Conservation (phyloP, 2,329 filamentous ascomycete species). For the Pseudocercospora musae region DNA sequence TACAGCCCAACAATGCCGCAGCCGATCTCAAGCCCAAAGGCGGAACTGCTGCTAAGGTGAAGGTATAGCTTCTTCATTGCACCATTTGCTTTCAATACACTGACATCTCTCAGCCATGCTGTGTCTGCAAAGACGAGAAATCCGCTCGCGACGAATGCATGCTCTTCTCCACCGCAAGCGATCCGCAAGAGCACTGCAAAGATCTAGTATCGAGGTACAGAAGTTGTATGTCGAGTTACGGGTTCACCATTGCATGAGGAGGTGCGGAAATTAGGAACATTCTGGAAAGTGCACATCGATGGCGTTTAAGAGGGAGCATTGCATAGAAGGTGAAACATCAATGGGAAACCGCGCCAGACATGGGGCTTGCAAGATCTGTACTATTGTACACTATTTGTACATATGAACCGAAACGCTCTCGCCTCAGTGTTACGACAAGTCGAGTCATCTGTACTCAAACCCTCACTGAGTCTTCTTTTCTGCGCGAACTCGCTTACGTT, state of each 20-base stretch:
- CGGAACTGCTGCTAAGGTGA: constrained; percentile 43
- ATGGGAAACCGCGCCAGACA: background rate
- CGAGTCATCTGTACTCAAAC: background rate
- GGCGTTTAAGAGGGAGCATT: constrained; percentile 7
- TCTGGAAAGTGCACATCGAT: background rate
- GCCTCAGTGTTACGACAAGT: background rate
- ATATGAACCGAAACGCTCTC: constrained; percentile 8
- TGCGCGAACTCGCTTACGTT: constrained; percentile 19
- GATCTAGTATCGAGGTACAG: constrained; percentile 80
- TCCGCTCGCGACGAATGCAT: constrained; percentile 93
- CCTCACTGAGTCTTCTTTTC: constrained; percentile 42
- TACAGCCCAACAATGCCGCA: constrained; percentile 44
- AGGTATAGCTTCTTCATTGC: constrained; percentile 33
- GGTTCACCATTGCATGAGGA: constrained; percentile 61
- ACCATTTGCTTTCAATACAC: background rate
- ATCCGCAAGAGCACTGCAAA: constrained; percentile 81
- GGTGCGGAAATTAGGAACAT: background rate
- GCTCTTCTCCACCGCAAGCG: constrained; percentile 84
- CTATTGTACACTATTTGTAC: constrained; percentile 18
- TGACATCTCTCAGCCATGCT: constrained; percentile 68
- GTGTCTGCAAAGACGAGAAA: constrained; percentile 96
- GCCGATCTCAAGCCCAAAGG: constrained; percentile 42
- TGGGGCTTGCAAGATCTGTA: constrained; percentile 6
- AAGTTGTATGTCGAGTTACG: constrained; percentile 88
- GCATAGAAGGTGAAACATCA: background rate